Percentiles rank a stretch among this genome's conserved stretches.
Evolutionary conservation across 2,329 filamentous ascomycete species (phyloP).

Genomic region (Emmonsiellopsis sp.): DNA sequence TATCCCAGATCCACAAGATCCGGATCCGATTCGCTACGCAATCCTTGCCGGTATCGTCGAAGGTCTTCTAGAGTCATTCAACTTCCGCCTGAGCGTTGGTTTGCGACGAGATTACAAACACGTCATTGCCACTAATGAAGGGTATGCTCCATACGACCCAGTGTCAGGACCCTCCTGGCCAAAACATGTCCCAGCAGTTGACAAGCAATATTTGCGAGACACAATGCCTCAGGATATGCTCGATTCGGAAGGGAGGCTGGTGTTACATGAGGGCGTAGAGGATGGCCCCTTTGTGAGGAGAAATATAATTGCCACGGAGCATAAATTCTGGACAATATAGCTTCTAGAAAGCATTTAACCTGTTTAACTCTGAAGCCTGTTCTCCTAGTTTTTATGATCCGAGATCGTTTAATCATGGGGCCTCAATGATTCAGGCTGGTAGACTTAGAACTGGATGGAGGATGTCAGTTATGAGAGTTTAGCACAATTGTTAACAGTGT

Average conservation of each 20-base stretch:
- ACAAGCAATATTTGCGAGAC: slow-evolving; percentile 6
- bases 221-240: slow-evolving; percentile 15
- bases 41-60: slow-evolving; percentile 18
- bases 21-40: slow-evolving; percentile 20
- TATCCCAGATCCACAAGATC: slow-evolving; percentile 19
- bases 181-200: slow-evolving; percentile 9
- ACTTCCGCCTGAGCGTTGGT: slow-evolving; percentile 16
- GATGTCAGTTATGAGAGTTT: too few species aligned
- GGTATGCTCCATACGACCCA: slow-evolving; percentile 9
- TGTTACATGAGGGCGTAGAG: slow-evolving; percentile 5
- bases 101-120: slow-evolving; percentile 12
- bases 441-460: too few species aligned
- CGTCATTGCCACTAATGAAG: slow-evolving; percentile 7
- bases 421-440: too few species aligned
- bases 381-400: not conserved
- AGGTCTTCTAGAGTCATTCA: slow-evolving; percentile 15
- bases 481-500: too few species aligned
- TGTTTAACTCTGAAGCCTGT: not conserved
- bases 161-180: slow-evolving; percentile 12
- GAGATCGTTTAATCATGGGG: too few species aligned
- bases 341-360: not conserved
- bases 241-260: slow-evolving; percentile 18
- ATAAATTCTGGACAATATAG: slow-evolving; percentile 9
- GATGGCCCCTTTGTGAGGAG: slow-evolving; percentile 6
- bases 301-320: slow-evolving; percentile 8